Evolutionary conservation across 2,329 filamentous ascomycete species (phyloP).

Genomic region (Nemania sp.): DNA sequence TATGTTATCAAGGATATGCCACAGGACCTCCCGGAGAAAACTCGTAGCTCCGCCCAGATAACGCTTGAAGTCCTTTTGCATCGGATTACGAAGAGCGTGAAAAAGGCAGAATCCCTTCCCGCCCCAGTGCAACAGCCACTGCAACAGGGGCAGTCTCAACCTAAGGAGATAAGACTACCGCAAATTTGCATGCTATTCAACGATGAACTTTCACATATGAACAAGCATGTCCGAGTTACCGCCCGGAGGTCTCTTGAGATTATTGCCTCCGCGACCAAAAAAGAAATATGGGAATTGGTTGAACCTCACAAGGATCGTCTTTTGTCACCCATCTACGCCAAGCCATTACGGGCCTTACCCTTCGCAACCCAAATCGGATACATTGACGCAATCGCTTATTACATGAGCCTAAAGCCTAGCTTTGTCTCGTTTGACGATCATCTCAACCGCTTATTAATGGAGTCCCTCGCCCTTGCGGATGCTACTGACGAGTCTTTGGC

Average conservation of each 20-base stretch:
- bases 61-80: slow-evolving; percentile 84
- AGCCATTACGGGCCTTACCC: slow-evolving; percentile 90
- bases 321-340: slow-evolving; percentile 92
- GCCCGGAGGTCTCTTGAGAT: slow-evolving; percentile 84
- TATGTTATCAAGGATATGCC: slow-evolving; percentile 99
- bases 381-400: slow-evolving; percentile 97
- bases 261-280: slow-evolving; percentile 80
- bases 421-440: slow-evolving; percentile 94
- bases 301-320: slow-evolving; percentile 90
- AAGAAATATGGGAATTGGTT: slow-evolving; percentile 88
- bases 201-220: slow-evolving; percentile 93
- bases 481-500: slow-evolving; percentile 93
- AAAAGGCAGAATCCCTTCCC: slow-evolving; percentile 78
- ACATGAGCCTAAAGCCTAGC: slow-evolving; percentile 87
- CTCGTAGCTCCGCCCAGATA: slow-evolving; percentile 82
- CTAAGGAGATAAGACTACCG: slow-evolving; percentile 71
- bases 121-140: slow-evolving; percentile 52
- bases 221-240: slow-evolving; percentile 90
- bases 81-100: slow-evolving; percentile 81
- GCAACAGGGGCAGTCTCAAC: slow-evolving; percentile 59
- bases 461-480: slow-evolving; percentile 93
- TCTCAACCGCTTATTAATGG: slow-evolving; percentile 88
- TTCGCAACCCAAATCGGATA: slow-evolving; percentile 98
- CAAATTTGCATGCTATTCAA: slow-evolving; percentile 88
- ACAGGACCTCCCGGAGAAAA: slow-evolving; percentile 90